Evolutionary conservation across 176 grass and related monocot species (phyloP), one percentile per base, ranked within the genome.

Genomic region (Oryza punctata): DNA sequence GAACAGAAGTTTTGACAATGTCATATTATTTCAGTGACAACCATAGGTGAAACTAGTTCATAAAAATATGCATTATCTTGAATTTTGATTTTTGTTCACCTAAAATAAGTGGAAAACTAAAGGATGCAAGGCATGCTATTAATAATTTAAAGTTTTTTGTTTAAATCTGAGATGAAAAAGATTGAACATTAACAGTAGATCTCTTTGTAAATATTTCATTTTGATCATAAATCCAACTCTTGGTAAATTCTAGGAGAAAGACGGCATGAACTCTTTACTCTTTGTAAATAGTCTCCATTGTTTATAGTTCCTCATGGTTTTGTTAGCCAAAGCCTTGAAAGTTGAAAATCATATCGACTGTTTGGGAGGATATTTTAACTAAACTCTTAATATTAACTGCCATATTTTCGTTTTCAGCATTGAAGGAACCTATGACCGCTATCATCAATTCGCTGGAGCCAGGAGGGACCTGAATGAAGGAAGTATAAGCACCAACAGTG

Each of bases 371-470:
- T 44, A 75, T 46, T 78, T 71, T 8, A 64, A 13, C 68, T 66
- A 63, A 86, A 67, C 28, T 21, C 60, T 38, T 38, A 8, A 1
- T 32, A n/a, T n/a, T 32, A 10, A 0, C 16, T 82, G 44, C 12
- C 15, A 29, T 57, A 21, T 81, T 72, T 73, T 50, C 45, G 14
- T 77, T 88, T 85, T 66, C 86, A 91, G 90, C 82, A 85, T 91
- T 50, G 86, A 88, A 85, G 67, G 23, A 28, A 88, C 86, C 64
- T 88, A 88, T 70, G 82, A 81, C 13, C 86, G 90, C 29, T 91
- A 82, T 69, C 72, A 82, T 28, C 83, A 68, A 54, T 88, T 91
- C 74, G 38, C 47, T 0, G 82, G 46, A 82, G 16, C 67, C 35
- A 30, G 49, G 41, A 78, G 45, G n/a, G 65, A 78, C 32, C 10